Evolutionary conservation across 345 rosid species (phyloP).

Genomic region (Cardamine chenopodiifolia): DNA sequence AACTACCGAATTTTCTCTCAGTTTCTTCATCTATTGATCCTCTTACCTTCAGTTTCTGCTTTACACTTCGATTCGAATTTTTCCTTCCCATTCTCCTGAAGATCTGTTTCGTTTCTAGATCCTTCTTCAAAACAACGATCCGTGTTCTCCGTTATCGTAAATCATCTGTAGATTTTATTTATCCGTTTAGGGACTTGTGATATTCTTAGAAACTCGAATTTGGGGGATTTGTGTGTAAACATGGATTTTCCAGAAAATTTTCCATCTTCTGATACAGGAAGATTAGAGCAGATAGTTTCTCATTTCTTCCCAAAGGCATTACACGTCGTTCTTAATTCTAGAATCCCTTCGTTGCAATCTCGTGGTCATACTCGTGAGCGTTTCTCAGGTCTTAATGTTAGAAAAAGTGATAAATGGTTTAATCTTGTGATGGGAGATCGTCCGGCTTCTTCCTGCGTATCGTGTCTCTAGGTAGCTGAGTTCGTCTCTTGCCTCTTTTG

Average conservation of each 20-base stretch:
- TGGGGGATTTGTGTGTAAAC: background rate
- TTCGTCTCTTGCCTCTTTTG: slow-evolving; percentile 60
- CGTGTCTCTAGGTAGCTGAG: slow-evolving; percentile 66
- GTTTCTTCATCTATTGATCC: slow-evolving; percentile 9
- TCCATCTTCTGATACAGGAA: slow-evolving; percentile 47
- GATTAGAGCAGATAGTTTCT: slow-evolving; percentile 71
- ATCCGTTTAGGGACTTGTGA: background rate
- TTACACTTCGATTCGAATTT: background rate
- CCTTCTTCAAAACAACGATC: background rate
- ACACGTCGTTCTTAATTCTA: slow-evolving; percentile 71
- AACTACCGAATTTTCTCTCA: background rate
- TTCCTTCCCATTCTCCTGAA: background rate
- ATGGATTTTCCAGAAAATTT: slow-evolving; percentile 51
- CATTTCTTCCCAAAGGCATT: slow-evolving; percentile 78
- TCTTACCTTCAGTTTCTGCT: background rate
- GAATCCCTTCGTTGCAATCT: slow-evolving; percentile 73
- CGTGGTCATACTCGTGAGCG: slow-evolving; percentile 45
- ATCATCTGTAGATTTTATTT: slow-evolving; percentile 10
- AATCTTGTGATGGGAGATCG: slow-evolving; percentile 83
- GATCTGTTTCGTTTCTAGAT: slow-evolving; percentile 9
- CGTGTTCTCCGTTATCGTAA: background rate
- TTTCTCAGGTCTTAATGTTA: slow-evolving; percentile 48
- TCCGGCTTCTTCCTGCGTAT: slow-evolving; percentile 84
- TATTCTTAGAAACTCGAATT: slow-evolving; percentile 5
- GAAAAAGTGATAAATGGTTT: slow-evolving; percentile 90